Conservation (phyloP, 768 basidiomycete species). For the Lentinula aciculospora region DNA sequence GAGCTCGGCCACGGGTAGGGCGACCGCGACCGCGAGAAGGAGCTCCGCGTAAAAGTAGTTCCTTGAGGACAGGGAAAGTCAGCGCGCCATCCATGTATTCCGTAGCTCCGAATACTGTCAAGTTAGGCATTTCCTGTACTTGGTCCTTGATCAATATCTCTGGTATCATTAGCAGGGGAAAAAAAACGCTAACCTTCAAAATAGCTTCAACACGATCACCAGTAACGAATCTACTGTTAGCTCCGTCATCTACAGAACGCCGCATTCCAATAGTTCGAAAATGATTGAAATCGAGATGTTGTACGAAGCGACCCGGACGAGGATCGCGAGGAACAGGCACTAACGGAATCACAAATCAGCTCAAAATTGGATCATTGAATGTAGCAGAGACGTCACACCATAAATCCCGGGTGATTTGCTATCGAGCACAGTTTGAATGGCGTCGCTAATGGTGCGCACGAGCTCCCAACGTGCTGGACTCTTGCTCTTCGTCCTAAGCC, state of each 20-base stretch:
- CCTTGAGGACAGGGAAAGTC: conserved; percentile 77
- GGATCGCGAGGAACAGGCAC: conserved; percentile 69
- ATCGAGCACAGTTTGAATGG: conserved; percentile 66
- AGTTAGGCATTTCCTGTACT: conserved; percentile 79
- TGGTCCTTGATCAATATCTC: conserved; percentile 10
- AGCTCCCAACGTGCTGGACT: conserved; percentile 84
- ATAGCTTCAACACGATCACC: conserved; percentile 76
- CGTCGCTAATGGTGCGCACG: conserved; percentile 71
- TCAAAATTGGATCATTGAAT: conserved; percentile 1
- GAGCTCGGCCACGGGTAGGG: conserved; percentile 57
- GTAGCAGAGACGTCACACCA: conserved; percentile 36
- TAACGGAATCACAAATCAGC: conserved; percentile 20
- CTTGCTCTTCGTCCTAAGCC: conserved; percentile 70
- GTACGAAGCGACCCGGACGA: conserved; percentile 74
- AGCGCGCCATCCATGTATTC: conserved; percentile 98
- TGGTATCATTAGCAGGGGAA: conserved; percentile 3
- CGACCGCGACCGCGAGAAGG: conserved; percentile 66
- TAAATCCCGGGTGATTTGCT: conserved; percentile 64
- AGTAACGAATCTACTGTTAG: conserved; percentile 89
- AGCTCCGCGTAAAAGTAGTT: conserved; percentile 83
- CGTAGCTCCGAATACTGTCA: conserved; percentile 87
- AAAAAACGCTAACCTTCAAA: conserved; percentile 51
- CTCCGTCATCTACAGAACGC: conserved; percentile 85
- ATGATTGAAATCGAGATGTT: conserved; percentile 90
- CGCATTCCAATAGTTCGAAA: conserved; percentile 97